Evolutionary conservation across 225 moss, liverwort and hornwort genomes (phyloP).

Genomic region (Bryoerythrophyllum caledonicum): DNA sequence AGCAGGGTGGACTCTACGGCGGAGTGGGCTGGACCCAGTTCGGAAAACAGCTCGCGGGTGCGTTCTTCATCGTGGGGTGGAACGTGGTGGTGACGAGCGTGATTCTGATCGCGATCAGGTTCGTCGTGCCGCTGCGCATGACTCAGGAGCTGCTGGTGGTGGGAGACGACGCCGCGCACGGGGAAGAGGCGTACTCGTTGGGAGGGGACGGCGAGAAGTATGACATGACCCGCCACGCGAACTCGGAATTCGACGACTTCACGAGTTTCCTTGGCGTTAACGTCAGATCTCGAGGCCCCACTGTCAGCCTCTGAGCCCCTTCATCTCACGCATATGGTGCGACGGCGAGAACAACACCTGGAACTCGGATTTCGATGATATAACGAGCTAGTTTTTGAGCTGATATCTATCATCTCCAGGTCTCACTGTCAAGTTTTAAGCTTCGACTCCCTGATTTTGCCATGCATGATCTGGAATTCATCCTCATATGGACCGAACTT

Average conservation of each 20-base stretch:
- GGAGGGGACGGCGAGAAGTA: conserved; percentile 61
- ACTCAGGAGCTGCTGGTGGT: conserved; percentile 43
- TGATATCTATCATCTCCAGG: conserved; percentile 33
- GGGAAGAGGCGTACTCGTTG: conserved; percentile 58
- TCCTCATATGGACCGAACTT: too few relatives aligned
- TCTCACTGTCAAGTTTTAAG: conserved; percentile 38
- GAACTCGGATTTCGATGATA: conserved; percentile 25
- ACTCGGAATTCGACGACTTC: conserved; percentile 28
- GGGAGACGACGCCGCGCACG: conserved; percentile 58
- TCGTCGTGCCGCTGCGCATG: conserved; percentile 48
- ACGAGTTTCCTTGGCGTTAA: conserved; percentile 27
- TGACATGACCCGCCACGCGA: conserved; percentile 41
- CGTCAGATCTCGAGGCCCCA: conserved; percentile 40
- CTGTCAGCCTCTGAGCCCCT: conserved; percentile 32
- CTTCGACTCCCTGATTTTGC: too few relatives aligned
- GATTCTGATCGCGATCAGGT: conserved; percentile 31
- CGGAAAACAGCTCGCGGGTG: conserved; percentile 48
- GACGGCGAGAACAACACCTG: conserved; percentile 54
- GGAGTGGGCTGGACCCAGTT: conserved; percentile 38
- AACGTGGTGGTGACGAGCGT: conserved; percentile 48
- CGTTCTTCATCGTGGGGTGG: conserved; percentile 52
- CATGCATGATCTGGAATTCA: too few relatives aligned
- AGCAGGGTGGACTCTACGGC: conserved; percentile 47
- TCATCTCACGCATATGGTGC: too few relatives aligned
- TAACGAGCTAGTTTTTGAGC: conserved; percentile 21